phyloP scores from a whole-genome alignment of 345 rosid genomes.

The Populus davidiana region DNA sequence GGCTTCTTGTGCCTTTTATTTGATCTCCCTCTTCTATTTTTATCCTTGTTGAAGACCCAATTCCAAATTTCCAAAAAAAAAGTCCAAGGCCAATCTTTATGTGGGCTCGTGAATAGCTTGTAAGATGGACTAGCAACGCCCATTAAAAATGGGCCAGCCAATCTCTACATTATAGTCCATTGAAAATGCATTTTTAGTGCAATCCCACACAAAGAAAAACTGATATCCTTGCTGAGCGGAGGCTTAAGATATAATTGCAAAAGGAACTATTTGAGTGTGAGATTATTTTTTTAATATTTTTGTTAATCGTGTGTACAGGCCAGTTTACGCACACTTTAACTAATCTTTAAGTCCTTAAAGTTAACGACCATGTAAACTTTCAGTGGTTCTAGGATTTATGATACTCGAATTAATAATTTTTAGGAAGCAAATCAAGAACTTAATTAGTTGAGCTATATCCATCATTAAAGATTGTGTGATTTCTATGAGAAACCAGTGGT shows the following conservation, averaged over 20 bases:
- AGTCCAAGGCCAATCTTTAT: not conserved
- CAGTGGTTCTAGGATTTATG: rapidly evolving
- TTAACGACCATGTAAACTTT: rapidly evolving
- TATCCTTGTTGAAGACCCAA: not conserved
- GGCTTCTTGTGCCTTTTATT: no score
- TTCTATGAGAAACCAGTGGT: no score
- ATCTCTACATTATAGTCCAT: not conserved
- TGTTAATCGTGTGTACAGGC: no score
- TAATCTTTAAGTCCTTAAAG: rapidly evolving
- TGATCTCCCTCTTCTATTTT: not conserved
- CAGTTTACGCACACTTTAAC: rapidly evolving
- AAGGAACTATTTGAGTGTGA: no score
- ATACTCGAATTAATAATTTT: no score
- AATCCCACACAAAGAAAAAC: no score
- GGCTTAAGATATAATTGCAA: no score
- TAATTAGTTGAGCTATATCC: no score
- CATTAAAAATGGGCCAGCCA: not conserved
- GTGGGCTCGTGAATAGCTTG: not conserved
- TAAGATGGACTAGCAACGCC: not conserved
- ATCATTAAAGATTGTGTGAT: no score
- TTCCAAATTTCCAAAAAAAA: not conserved
- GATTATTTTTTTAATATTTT: no score
- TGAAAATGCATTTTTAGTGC: not conserved
- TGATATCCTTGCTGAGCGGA: no score
- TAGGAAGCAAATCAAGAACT: no score